Evolutionary conservation across 1,284 basidiomycete genomes (phyloP).

Genomic region (Anthracocystis setariae): DNA sequence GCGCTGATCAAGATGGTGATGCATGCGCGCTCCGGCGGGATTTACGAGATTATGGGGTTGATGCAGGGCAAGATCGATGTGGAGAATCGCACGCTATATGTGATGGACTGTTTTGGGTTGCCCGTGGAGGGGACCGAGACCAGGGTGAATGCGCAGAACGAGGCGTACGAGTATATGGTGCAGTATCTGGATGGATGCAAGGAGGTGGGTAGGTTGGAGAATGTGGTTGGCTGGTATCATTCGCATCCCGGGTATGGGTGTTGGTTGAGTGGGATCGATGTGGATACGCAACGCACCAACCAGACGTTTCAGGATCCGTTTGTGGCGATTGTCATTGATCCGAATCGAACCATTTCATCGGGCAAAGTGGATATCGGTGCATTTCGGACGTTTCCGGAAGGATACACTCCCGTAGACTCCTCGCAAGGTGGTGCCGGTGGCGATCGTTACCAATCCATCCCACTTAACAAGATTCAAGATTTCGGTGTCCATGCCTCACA

Average conservation of each 20-base stretch:
- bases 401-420: slow-evolving; percentile 74
- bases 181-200: slow-evolving; percentile 84
- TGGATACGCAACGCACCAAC: slow-evolving; percentile 93
- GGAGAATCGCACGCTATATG: slow-evolving; percentile 79
- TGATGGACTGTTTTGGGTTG: slow-evolving; percentile 92
- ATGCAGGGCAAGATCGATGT: slow-evolving; percentile 97
- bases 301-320: slow-evolving; percentile 96
- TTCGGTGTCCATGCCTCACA: slow-evolving; percentile 92
- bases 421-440: slow-evolving; percentile 58
- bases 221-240: slow-evolving; percentile 98
- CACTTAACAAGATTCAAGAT: slow-evolving; percentile 71
- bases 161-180: slow-evolving; percentile 99
- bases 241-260: slow-evolving; percentile 99
- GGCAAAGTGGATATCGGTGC: slow-evolving; percentile 98
- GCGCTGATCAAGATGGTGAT: slow-evolving; percentile 99
- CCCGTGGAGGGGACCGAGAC: slow-evolving; percentile 99
- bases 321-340: slow-evolving; percentile 96
- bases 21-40: slow-evolving; percentile 94
- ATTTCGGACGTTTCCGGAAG: slow-evolving; percentile 93
- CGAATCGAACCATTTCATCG: slow-evolving; percentile 95
- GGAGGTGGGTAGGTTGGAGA: slow-evolving; percentile 83
- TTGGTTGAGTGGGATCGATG: slow-evolving; percentile 98
- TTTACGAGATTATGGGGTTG: slow-evolving; percentile 98
- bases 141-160: slow-evolving; percentile 92
- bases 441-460: slow-evolving; percentile 84